Conservation (phyloP, 768 basidiomycete genomes). For the Albatrellus ellisii region DNA sequence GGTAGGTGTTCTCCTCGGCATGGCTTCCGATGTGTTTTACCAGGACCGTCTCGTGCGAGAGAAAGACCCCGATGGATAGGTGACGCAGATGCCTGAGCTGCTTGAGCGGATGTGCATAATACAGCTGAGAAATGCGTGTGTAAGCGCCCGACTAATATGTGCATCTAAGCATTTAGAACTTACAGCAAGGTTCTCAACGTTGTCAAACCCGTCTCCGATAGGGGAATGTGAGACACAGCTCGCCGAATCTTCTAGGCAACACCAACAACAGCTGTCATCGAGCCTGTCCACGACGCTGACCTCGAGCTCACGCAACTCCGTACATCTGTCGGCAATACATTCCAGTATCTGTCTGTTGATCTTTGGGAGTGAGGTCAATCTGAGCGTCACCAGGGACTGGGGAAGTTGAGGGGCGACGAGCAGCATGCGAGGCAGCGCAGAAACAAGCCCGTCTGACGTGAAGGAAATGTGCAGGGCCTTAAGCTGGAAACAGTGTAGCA, state of each 20-base stretch:
- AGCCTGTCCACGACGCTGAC: conserved; percentile 49
- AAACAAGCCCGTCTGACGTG: conserved; percentile 7
- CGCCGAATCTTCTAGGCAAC: conserved; percentile 51
- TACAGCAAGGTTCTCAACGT: conserved; percentile 37
- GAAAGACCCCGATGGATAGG: conserved; percentile 49
- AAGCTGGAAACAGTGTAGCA: conserved; percentile 5
- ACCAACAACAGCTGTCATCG: conserved; percentile 44
- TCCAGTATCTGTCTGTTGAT: conserved; percentile 38
- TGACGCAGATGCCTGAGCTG: conserved; percentile 33
- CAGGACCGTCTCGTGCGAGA: conserved; percentile 41
- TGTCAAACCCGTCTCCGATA: conserved; percentile 30
- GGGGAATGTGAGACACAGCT: conserved; percentile 47
- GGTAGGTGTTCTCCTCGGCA: conserved; percentile 1
- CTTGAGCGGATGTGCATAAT: conserved; percentile 30
- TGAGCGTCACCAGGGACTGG: conserved; percentile 31
- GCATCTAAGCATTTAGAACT: conserved; percentile 15
- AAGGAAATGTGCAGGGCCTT: conserved; percentile 12
- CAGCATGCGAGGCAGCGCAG: conserved; percentile 8
- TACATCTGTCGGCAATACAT: conserved; percentile 33
- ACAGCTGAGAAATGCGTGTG: conserved; percentile 20
- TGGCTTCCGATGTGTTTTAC: conserved; percentile 33
- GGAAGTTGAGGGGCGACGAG: conserved; percentile 16
- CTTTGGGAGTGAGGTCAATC: conserved; percentile 40
- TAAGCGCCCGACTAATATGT: neutral
- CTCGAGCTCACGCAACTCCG: conserved; percentile 32